Evolutionary conservation across 768 basidiomycete species (phyloP).

Genomic region (Suillus tomentosus): DNA sequence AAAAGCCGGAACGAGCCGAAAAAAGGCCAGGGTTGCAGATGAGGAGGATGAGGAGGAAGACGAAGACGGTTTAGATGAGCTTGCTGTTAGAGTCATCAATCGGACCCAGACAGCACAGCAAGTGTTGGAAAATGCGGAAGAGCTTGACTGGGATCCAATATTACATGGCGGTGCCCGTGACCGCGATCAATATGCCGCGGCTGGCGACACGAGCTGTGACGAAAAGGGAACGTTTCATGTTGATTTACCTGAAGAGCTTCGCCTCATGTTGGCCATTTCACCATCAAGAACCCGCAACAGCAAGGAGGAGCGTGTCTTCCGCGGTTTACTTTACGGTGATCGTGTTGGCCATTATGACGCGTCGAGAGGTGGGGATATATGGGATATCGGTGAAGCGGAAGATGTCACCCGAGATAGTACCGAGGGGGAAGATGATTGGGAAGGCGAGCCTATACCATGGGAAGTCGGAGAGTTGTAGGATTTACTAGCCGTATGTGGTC

Average conservation of each 20-base stretch:
- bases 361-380: slow-evolving; percentile 68
- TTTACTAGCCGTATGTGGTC: slow-evolving; percentile 31
- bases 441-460: slow-evolving; percentile 83
- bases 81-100: slow-evolving; percentile 25
- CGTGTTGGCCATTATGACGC: slow-evolving; percentile 60
- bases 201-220: slow-evolving; percentile 33
- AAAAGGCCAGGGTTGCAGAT: slow-evolving; percentile 49
- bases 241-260: slow-evolving; percentile 67
- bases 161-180: slow-evolving; percentile 24
- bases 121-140: slow-evolving; percentile 15
- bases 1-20: slow-evolving; percentile 40
- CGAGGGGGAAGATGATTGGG: slow-evolving; percentile 69
- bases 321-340: slow-evolving; percentile 59
- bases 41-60: slow-evolving; percentile 31
- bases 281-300: slow-evolving; percentile 43
- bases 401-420: slow-evolving; percentile 40
- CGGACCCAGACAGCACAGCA: slow-evolving; percentile 18
- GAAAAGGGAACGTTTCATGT: slow-evolving; percentile 47
- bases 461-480: slow-evolving; percentile 71
- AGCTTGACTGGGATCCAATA: slow-evolving; percentile 34
- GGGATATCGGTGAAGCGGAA: slow-evolving; percentile 71
- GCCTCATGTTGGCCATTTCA: slow-evolving; percentile 63
- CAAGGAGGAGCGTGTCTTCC: slow-evolving; percentile 55
- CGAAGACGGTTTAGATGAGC: slow-evolving; percentile 20
- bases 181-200: slow-evolving; percentile 23